Evolutionary conservation across 371 early-diverging fungal species (phyloP), one percentile per base, ranked within the genome.

Genomic region (Mucor saturninus): DNA sequence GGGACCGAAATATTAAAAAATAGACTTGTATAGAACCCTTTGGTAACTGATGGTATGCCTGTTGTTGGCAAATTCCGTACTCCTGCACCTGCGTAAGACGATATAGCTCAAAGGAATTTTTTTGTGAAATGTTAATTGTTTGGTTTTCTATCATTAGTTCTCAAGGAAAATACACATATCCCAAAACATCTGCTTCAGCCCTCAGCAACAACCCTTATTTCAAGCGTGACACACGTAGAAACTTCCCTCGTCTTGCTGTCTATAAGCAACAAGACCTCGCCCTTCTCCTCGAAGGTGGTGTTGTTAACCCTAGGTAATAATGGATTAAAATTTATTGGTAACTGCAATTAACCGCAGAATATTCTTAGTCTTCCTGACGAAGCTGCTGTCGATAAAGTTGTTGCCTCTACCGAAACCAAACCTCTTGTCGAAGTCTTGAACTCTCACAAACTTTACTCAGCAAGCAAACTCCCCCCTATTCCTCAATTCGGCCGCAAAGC

Each of bases 171-270:
- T 83, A 83, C 61, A 74, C 68, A n/a, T 80, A 83, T 48, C 81
- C 81, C 54, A 84, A 84, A 62, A 62, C 84, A 10, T 29, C 68
- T 26, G 86, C 86, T 42, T 87, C 87, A 63, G 86, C 85, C 60
- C 71, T 95, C 28, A 83, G 85, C 63, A 82, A 89, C 76, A 95
- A 95, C 87, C 86, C 89, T 64, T 97, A 97, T 84, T 95, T 81
- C 81, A 87, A 89, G 65, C 91, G 96, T 61, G 98, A 97, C 73
- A 83, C 85, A 61, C 88, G 98, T 64, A 88, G 97, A 73, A 89
- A 91, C 78, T 96, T 91, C 74, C 98, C 98, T 61, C 89, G 91
- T 60, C 79, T 91, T n/a, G 90, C 91, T 40, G 86, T 91, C 11
- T 95, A 91, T 67, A 89, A 89, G 15, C 93, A 93, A 79, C 68